These are phyloP conservation scores for Astrothelium subdiscretum DNA, from an alignment of 495 filamentous ascomycete species.

Conservation along the genomic window DNA sequence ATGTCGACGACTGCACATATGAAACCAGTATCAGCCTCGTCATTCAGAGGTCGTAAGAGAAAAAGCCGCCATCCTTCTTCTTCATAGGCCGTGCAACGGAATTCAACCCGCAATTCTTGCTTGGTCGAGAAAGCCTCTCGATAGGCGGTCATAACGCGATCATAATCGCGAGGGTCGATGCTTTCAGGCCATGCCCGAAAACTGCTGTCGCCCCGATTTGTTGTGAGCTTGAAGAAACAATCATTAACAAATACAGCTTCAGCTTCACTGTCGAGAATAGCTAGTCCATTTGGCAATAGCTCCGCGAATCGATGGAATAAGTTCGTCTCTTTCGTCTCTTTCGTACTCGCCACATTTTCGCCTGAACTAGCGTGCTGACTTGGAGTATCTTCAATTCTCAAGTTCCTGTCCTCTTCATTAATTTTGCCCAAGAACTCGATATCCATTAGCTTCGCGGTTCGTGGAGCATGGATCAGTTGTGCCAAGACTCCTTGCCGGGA, in stretches of 20 bases:
- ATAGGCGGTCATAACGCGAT: conserved; percentile 25
- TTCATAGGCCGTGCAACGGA: conserved; percentile 14
- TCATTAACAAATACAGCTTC: conserved; percentile 28
- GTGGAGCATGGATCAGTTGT: conserved; percentile 14
- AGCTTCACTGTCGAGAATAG: conserved; percentile 25
- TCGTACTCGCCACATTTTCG: not conserved
- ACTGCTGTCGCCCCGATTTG: conserved; percentile 17
- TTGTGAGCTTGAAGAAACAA: conserved; percentile 27
- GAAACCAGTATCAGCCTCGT: conserved; percentile 22
- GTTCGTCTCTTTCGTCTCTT: not conserved
- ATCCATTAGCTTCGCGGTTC: not conserved
- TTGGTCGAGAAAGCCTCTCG: conserved; percentile 20
- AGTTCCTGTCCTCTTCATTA: not conserved
- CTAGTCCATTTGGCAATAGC: conserved; percentile 28
- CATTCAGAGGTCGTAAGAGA: conserved; percentile 22
- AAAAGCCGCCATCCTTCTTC: conserved; percentile 26
- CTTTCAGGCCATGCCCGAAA: conserved; percentile 29
- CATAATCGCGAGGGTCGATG: conserved; percentile 26
- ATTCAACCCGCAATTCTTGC: conserved; percentile 23
- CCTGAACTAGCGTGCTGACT: not conserved
- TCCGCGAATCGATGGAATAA: conserved; percentile 28
- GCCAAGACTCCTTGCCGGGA: conserved; percentile 18
- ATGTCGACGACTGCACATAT: conserved; percentile 28
- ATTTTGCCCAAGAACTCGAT: not conserved
- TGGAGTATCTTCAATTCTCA: not conserved